Evolutionary conservation across 768 basidiomycete species (phyloP), one percentile per base, ranked within the genome.

Genomic region (Rickenella mellea): DNA sequence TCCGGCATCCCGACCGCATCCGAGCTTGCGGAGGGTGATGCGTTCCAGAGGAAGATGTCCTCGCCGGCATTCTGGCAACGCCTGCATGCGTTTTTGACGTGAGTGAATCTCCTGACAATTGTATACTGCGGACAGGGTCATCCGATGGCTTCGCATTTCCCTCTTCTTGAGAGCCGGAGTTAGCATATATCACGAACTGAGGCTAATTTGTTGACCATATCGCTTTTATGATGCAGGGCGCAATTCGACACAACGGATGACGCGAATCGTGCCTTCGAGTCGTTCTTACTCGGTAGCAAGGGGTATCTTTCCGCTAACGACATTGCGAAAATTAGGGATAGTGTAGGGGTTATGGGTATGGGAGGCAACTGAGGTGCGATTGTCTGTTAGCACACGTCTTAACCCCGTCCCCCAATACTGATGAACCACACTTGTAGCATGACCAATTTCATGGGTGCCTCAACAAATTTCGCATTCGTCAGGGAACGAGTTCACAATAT

Each of bases 251-350:
- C 69, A 26, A 71, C 74, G 21, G 60, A 67, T 27, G 91, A 93
- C 50, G 78, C 77, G 1, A 67, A 78, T 24, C 58, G 62, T 12
- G 86, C 82, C 1, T 97, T 89, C 63, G 93, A 97, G 62, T 78
- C 82, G 42, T 94, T 90, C 64, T 72, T 98, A 50, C 67, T 77
- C 15, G 84, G 82, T 0, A 80, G 78, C 58, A 93, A 93, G 57
- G 81, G 78, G 6, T 73, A 72, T 21, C 69, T 99, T 53, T 85
- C 78, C 14, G 79, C 89, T 0, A 79, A 70, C 46, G 88, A 97
- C 57, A 88, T 96, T 43, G 94, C 94, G 11, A 86, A 76, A 68
- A 91, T 97, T 52, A 74, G 94, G 37, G 94, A 97, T 58, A 68
- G 71, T 17, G 84, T 91, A 14, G 91, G 91, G 4, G 73, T 94